Evolutionary conservation across 2,329 filamentous ascomycete genomes (phyloP).

Genomic region (Colletotrichum lini): DNA sequence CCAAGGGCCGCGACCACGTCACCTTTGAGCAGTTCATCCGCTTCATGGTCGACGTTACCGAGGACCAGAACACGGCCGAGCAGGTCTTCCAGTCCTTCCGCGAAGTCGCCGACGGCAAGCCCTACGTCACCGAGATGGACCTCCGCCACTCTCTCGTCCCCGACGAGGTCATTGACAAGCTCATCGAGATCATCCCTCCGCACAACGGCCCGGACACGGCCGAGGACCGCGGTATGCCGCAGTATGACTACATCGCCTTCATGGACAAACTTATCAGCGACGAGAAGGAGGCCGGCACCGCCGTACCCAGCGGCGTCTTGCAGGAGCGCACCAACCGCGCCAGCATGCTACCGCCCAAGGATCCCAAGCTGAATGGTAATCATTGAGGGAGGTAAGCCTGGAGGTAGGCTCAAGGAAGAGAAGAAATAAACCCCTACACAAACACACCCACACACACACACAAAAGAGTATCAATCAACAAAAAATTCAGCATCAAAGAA

Average conservation of each 20-base stretch:
- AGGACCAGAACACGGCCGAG: conserved; percentile 98
- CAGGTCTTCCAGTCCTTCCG: conserved; percentile 98
- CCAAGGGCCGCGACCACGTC: conserved; percentile 82
- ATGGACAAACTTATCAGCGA: conserved; percentile 87
- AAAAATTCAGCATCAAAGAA: neutral
- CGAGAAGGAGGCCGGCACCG: conserved; percentile 49
- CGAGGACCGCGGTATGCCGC: conserved; percentile 85
- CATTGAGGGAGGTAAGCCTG: conserved; percentile 37
- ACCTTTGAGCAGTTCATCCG: conserved; percentile 99
- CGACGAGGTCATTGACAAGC: conserved; percentile 95
- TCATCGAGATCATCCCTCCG: conserved; percentile 87
- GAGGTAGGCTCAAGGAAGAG: neutral
- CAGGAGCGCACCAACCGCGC: conserved; percentile 54
- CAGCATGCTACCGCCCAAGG: conserved; percentile 52
- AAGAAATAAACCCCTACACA: neutral
- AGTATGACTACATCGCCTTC: conserved; percentile 97
- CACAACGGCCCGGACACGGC: conserved; percentile 89
- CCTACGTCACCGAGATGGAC: conserved; percentile 98
- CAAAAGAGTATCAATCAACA: neutral
- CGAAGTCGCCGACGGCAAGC: conserved; percentile 98
- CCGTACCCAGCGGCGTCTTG: conserved; percentile 49
- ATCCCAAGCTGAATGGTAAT: conserved; percentile 53
- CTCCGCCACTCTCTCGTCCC: conserved; percentile 94
- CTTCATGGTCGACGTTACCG: conserved; percentile 99
- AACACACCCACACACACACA: neutral